Base-by-base conservation (phyloP, 805 yeast genomes). In the Candida caryicola region DNA sequence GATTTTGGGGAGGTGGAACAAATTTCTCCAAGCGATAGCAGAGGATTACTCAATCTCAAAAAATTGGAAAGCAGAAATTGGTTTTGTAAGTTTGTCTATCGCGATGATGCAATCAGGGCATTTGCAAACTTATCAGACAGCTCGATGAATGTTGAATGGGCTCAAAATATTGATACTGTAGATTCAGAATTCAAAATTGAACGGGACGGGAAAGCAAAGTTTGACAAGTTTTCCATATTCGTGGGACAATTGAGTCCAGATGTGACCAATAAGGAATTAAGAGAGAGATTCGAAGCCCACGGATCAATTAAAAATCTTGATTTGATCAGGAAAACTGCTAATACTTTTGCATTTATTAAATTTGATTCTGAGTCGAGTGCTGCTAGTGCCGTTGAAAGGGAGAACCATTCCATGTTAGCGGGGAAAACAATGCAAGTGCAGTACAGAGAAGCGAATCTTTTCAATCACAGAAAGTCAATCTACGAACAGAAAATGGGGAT, bases 91-190 rank as follows among this genome's bases (percentile, higher is more conserved):
- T 87, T 80, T 64, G 84, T 80, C 2, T 86, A 75, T 57, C 76
- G 96, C 32, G 95, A 85, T 56, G 95, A 88, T 59, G 95, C 96
- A 9, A 85, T 86, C 31, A 73, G 85, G 52, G 95, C 95, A 0
- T 87, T 77, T 66, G 89, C 93, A 2, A 76, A 73, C 49, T 66
- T 83, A 44, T 74, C 82, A 47, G 74, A 73, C 32, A 62, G 69
- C 5, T 60, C 63, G n/a, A 79, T 79, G 73, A 64, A 64, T 31
- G 84, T 82, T 30, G 88, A 84, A 51, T 87, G 96, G 96, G 88
- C 93, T 0, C 90, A 86, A 61, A 87, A 87, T 53, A 71, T 87
- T 31, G 89, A 80, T n/a, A 33, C 23, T 5, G 15, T 14, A 12
- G 28, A 17, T 21, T 18, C 17, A 33, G 75, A 73, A 49, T 62